Percentiles rank a stretch among this genome's conserved stretches.
Conservation (phyloP, 2,329 filamentous ascomycete genomes). For the Aspergillus persii region DNA sequence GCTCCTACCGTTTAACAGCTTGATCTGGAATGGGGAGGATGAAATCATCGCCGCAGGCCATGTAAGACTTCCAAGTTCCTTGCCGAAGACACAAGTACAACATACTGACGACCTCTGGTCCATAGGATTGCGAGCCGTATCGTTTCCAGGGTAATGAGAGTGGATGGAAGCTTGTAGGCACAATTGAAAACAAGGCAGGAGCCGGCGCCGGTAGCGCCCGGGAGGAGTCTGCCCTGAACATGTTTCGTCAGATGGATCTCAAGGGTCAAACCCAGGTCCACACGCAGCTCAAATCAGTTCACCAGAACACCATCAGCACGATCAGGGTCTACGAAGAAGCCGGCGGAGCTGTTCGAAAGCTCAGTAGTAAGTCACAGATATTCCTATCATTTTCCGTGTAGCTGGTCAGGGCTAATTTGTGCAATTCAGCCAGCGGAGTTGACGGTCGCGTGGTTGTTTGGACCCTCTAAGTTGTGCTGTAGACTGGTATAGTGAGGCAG, state of each 20-base stretch:
- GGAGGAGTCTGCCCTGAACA: conserved; percentile 93
- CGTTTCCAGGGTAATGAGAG: conserved; percentile 74
- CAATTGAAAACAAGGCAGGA: conserved; percentile 71
- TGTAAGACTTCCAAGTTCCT: conserved; percentile 44
- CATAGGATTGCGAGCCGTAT: conserved; percentile 74
- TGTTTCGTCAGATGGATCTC: conserved; percentile 98
- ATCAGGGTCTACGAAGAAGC: conserved; percentile 71
- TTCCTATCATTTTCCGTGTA: not conserved
- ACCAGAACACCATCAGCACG: conserved; percentile 93
- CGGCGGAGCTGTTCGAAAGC: conserved; percentile 67
- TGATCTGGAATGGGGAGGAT: conserved; percentile 87
- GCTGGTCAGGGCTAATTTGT: not conserved
- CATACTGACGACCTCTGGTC: conserved; percentile 5
- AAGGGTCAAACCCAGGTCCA: conserved; percentile 91
- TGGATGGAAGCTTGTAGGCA: conserved; percentile 82
- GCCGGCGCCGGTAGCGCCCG: conserved; percentile 59
- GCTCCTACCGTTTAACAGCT: conserved; percentile 83
- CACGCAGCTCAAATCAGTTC: conserved; percentile 89
- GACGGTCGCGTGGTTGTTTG: conserved; percentile 81
- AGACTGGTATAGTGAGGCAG: too few relatives aligned
- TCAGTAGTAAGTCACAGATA: conserved; percentile 68
- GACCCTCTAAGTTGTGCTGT: conserved; percentile 52
- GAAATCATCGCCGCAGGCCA: conserved; percentile 96
- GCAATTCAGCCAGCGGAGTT: conserved; percentile 68
- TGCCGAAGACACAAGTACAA: not conserved